Conservation (phyloP, 768 basidiomycete genomes). For the Lentinula lateritia region DNA sequence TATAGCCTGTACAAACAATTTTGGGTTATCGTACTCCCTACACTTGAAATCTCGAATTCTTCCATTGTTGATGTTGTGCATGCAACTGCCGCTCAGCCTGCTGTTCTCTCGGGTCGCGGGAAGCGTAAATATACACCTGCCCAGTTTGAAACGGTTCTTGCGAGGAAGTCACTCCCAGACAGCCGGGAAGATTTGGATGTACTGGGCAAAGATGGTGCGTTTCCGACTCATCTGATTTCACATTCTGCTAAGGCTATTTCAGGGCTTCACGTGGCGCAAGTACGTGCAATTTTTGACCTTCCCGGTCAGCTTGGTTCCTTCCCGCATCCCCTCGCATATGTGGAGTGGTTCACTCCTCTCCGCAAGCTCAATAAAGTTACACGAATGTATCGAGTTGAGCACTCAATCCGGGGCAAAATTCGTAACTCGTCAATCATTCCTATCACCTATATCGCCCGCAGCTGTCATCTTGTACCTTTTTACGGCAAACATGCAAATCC, state of each 20-base stretch:
- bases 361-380: not conserved
- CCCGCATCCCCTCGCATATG: slow-evolving; percentile 15
- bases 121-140: not conserved
- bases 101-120: not conserved
- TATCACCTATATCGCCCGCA: not conserved
- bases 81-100: not conserved
- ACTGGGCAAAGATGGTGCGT: not conserved
- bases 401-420: not conserved
- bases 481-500: not conserved
- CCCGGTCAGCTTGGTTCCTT: slow-evolving; percentile 2
- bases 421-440: not conserved
- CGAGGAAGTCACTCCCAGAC: not conserved
- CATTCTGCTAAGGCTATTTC: not conserved
- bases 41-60: not conserved
- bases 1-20: not conserved
- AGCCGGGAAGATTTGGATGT: not conserved
- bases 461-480: not conserved
- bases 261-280: slow-evolving; percentile 9
- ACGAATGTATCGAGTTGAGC: not conserved
- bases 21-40: not conserved
- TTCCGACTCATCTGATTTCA: too few species aligned
- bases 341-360: slow-evolving; percentile 19
- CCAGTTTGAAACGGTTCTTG: not conserved
- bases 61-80: not conserved
- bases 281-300: slow-evolving; percentile 12